Evolutionary conservation across 495 filamentous ascomycete genomes (phyloP).

Genomic region (Aspergillus conjunctus): DNA sequence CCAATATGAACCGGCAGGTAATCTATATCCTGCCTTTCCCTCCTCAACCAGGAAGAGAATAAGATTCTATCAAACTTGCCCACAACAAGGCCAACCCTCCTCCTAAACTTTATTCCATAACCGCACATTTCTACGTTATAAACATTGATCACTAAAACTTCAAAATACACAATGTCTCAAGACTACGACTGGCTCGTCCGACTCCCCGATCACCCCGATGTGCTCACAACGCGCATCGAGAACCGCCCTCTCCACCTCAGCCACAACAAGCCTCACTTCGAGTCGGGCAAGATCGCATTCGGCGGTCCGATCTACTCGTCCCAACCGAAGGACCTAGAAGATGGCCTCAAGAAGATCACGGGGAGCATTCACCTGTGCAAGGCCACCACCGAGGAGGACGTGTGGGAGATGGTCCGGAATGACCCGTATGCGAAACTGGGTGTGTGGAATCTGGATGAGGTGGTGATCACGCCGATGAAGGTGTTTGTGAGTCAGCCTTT

Average conservation of each 20-base stretch:
- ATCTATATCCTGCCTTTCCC: too few relatives aligned
- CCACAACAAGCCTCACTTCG: slow-evolving; percentile 3
- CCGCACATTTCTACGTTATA: too few relatives aligned
- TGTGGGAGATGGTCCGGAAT: slow-evolving; percentile 1
- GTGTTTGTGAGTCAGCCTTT: slow-evolving; percentile 5
- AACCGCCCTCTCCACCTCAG: background rate
- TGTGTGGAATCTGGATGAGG: slow-evolving; percentile 3
- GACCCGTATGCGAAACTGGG: slow-evolving; percentile 5
- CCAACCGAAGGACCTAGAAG: background rate
- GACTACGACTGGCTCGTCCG: slow-evolving; percentile 3
- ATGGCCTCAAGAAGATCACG: background rate
- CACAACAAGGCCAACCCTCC: too few relatives aligned
- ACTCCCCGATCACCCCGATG: slow-evolving; percentile 1
- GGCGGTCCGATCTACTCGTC: slow-evolving; percentile 3
- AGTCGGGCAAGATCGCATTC: background rate
- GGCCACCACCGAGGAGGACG: background rate
- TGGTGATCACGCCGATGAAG: background rate
- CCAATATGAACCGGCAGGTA: too few relatives aligned
- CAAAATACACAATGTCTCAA: background rate
- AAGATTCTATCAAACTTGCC: too few relatives aligned
- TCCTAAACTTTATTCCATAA: too few relatives aligned
- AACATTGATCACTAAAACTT: too few relatives aligned
- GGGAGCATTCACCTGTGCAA: background rate
- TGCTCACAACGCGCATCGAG: background rate
- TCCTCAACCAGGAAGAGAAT: too few relatives aligned